Evolutionary conservation across 2,329 filamentous ascomycete genomes (phyloP).

Genomic region (Xylaria sp.): DNA sequence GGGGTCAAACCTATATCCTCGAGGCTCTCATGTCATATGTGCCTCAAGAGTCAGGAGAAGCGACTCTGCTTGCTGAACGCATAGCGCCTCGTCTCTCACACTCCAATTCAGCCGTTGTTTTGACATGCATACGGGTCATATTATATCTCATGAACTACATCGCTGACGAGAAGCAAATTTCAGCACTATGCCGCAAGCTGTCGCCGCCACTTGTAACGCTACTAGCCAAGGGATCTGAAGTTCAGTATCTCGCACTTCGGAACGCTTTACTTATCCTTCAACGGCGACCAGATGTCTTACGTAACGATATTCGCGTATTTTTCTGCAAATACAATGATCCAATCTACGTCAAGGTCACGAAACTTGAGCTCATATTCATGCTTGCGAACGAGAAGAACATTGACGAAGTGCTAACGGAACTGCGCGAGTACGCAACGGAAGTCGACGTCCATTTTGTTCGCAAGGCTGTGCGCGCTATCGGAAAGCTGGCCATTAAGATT

Average conservation of each 20-base stretch:
- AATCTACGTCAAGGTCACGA: constrained; percentile 99
- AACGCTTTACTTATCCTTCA: constrained; percentile 96
- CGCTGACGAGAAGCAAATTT: constrained; percentile 87
- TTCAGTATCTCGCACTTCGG: constrained; percentile 95
- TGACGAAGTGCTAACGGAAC: constrained; percentile 89
- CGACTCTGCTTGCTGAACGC: constrained; percentile 88
- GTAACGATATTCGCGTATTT: constrained; percentile 97
- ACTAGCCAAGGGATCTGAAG: constrained; percentile 94
- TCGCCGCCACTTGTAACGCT: constrained; percentile 95
- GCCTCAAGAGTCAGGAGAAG: constrained; percentile 89
- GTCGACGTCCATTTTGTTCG: constrained; percentile 99
- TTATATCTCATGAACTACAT: constrained; percentile 99
- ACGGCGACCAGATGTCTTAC: constrained; percentile 88
- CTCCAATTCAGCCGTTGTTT: constrained; percentile 94
- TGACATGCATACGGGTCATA: constrained; percentile 96
- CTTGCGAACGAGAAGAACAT: constrained; percentile 96
- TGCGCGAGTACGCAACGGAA: constrained; percentile 96
- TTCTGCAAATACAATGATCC: constrained; percentile 99
- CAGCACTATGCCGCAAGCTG: constrained; percentile 87
- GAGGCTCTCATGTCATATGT: constrained; percentile 98
- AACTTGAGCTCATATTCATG: constrained; percentile 99
- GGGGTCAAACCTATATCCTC: constrained; percentile 98
- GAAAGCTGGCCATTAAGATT: constrained; percentile 98
- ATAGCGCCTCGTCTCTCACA: constrained; percentile 96
- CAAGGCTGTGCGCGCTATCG: constrained; percentile 96